These are phyloP conservation scores for Amanita molliuscula DNA, from an alignment of 768 basidiomycete genomes.

Conservation along the genomic window DNA sequence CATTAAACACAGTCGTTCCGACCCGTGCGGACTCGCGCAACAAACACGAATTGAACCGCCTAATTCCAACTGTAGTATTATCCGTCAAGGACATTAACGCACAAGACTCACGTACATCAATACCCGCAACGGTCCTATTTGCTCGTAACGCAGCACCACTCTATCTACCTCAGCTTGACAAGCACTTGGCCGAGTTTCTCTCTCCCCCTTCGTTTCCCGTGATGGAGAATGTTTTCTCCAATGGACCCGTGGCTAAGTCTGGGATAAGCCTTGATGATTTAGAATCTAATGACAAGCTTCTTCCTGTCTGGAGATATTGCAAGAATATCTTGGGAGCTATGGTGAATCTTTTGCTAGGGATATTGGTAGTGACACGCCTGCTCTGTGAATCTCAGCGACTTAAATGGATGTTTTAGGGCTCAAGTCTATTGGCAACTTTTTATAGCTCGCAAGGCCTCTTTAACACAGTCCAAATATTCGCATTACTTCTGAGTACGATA, in stretches of 20 bases:
- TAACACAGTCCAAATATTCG: constrained; percentile 64
- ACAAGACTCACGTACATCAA: constrained; percentile 28
- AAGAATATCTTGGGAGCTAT: constrained; percentile 38
- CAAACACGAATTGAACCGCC: neutral
- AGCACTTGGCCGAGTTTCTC: constrained; percentile 38
- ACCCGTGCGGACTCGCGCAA: neutral
- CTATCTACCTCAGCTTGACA: constrained; percentile 52
- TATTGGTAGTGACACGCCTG: constrained; percentile 32
- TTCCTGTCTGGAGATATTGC: constrained; percentile 47
- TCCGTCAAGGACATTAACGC: neutral
- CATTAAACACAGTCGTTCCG: neutral
- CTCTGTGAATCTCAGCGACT: neutral
- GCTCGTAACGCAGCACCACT: constrained; percentile 47
- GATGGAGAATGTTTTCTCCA: constrained; percentile 46
- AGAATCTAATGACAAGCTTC: constrained; percentile 38
- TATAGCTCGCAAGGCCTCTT: constrained; percentile 64
- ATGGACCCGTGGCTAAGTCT: constrained; percentile 42
- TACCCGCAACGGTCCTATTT: constrained; percentile 50
- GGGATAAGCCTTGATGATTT: constrained; percentile 47
- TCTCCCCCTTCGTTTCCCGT: constrained; percentile 25
- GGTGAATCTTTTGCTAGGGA: constrained; percentile 37
- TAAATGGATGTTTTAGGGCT: constrained; percentile 35
- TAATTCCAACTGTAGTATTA: neutral
- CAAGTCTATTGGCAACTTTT: constrained; percentile 55
- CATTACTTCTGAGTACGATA: constrained; percentile 57